phyloP scores from a whole-genome alignment of 2,329 filamentous ascomycete genomes.

The Biscogniauxia sp. region DNA sequence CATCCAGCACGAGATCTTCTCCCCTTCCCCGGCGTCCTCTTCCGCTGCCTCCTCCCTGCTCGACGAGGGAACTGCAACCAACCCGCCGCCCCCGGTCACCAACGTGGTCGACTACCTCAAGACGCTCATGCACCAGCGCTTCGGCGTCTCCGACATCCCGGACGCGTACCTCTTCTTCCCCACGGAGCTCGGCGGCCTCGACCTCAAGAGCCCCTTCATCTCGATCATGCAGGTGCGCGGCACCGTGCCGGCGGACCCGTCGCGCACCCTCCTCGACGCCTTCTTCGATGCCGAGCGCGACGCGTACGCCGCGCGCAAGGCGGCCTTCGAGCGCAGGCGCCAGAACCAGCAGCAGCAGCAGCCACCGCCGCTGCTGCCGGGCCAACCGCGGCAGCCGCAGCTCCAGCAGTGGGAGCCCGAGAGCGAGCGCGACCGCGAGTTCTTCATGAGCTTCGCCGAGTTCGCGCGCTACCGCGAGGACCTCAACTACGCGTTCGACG shows the following conservation, averaged over 20 bases:
- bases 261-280: constrained; percentile 24
- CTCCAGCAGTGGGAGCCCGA: constrained; percentile 30
- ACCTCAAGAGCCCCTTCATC: constrained; percentile 46
- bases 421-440: constrained; percentile 28
- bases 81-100: constrained; percentile 13
- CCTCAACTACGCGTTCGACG: constrained; percentile 12
- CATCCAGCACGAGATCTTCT: constrained; percentile 48
- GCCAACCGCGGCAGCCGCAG: too few species aligned
- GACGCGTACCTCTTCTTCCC: constrained; percentile 49
- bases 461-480: constrained; percentile 38
- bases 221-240: constrained; percentile 40
- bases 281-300: constrained; percentile 35
- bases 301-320: constrained; percentile 35
- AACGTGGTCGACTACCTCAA: constrained; percentile 58
- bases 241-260: constrained; percentile 26
- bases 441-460: constrained; percentile 46
- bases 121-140: constrained; percentile 48
- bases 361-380: too few species aligned
- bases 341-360: too few species aligned
- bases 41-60: constrained; percentile 20
- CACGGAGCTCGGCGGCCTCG: constrained; percentile 44
- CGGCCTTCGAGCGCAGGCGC: constrained; percentile 31
- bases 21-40: constrained; percentile 28
- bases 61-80: constrained; percentile 12
- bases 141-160: constrained; percentile 43